phyloP scores from a whole-genome alignment of 495 filamentous ascomycete species.

The Penicillium lividum region DNA sequence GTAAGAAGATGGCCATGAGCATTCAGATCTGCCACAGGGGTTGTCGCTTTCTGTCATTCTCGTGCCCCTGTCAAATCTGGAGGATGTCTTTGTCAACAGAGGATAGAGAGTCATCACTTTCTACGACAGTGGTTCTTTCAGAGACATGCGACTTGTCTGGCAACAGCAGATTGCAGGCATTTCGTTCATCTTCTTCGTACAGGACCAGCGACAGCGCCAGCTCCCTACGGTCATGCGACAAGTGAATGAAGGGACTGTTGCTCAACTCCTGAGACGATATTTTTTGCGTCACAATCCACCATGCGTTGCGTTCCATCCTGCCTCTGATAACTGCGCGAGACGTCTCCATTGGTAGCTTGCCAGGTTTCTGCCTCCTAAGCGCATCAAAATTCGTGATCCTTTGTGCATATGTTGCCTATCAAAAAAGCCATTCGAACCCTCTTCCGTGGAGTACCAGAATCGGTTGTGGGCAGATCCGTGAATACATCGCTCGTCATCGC shows the following conservation, averaged over 20 bases:
- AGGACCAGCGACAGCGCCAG: not conserved
- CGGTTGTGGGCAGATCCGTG: too few relatives aligned
- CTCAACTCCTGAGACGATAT: too few relatives aligned
- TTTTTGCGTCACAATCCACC: not conserved
- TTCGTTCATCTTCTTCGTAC: not conserved
- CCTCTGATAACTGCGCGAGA: slow-evolving; percentile 1
- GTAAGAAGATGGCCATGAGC: not conserved
- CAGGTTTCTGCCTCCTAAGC: not conserved
- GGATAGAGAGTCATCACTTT: slow-evolving; percentile 1
- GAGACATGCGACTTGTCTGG: not conserved
- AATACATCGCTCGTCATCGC: too few relatives aligned
- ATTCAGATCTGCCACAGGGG: not conserved
- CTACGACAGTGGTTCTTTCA: not conserved
- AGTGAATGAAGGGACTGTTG: not conserved
- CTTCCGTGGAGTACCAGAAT: too few relatives aligned
- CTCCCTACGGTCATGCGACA: not conserved
- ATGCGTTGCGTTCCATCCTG: not conserved
- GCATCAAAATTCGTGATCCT: not conserved
- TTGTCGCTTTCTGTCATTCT: not conserved
- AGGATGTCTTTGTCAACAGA: not conserved
- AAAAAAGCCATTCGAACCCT: slow-evolving; percentile 3
- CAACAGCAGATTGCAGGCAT: slow-evolving; percentile 1
- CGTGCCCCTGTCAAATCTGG: not conserved
- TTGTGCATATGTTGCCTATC: not conserved
- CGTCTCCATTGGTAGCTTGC: slow-evolving; percentile 3